Conservation (phyloP, 2,329 filamentous ascomycete species). For the Lachnellula occidentalis region DNA sequence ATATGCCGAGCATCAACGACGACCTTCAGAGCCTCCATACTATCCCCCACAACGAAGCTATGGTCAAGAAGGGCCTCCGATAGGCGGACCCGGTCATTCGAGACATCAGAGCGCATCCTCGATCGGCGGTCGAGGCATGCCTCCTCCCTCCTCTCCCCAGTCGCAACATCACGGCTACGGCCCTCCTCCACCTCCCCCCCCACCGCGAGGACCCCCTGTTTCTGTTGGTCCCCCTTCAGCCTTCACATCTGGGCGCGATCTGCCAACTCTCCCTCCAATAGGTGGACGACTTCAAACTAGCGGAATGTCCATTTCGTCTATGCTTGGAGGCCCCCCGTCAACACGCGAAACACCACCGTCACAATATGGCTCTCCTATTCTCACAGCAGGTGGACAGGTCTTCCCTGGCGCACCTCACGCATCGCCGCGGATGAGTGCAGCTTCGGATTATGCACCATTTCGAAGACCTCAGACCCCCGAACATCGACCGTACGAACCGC, state of each 20-base stretch:
- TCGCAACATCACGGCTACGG: conserved; percentile 35
- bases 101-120: conserved; percentile 31
- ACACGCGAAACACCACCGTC: conserved; percentile 40
- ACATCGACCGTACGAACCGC: conserved; percentile 49
- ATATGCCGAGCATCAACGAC: conserved; percentile 29
- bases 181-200: conserved; percentile 28
- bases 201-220: conserved; percentile 36
- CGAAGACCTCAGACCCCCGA: conserved; percentile 71
- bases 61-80: conserved; percentile 26
- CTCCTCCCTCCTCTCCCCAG: conserved; percentile 45
- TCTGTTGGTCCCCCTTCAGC: conserved; percentile 35
- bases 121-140: conserved; percentile 36
- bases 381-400: conserved; percentile 33
- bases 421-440: conserved; percentile 32
- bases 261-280: conserved; percentile 43
- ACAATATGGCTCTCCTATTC: conserved; percentile 42
- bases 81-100: conserved; percentile 25
- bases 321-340: conserved; percentile 53
- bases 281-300: conserved; percentile 40
- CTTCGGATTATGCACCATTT: conserved; percentile 56
- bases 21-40: conserved; percentile 31
- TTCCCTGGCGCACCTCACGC: conserved; percentile 36
- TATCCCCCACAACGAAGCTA: conserved; percentile 27
- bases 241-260: conserved; percentile 48
- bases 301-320: conserved; percentile 67